These are phyloP conservation scores for Gracilaria domingensis DNA, from an alignment of 23 red algal species.

Conservation along the genomic window DNA sequence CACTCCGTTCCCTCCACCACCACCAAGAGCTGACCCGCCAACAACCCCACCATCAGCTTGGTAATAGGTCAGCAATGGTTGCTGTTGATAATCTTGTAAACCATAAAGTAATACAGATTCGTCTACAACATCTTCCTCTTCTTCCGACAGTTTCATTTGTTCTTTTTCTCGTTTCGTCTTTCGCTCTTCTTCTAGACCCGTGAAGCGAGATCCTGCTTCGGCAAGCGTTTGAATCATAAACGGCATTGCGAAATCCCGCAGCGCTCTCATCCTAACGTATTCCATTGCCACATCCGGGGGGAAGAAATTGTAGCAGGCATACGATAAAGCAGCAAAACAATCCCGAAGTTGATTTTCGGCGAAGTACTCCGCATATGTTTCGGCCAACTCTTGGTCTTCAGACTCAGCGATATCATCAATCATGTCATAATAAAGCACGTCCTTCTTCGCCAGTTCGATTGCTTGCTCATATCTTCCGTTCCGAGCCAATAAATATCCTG, in stretches of 20 bases:
- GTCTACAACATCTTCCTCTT: conserved; percentile 78
- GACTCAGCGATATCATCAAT: conserved; percentile 81
- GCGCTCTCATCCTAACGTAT: conserved; percentile 71
- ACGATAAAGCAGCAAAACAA: conserved; percentile 83
- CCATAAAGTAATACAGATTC: conserved; percentile 92
- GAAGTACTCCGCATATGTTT: conserved; percentile 84
- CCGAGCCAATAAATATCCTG: conserved; percentile 60
- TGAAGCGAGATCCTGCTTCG: conserved; percentile 76
- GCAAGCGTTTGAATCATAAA: conserved; percentile 91
- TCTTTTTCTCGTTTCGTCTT: conserved; percentile 57
- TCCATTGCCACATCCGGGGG: conserved; percentile 92
- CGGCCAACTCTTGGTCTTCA: conserved; percentile 80
- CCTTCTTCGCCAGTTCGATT: conserved; percentile 85
- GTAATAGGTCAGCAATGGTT: conserved; percentile 76
- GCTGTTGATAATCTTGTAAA: conserved; percentile 79
- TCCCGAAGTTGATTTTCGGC: conserved; percentile 64
- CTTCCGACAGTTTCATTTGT: conserved; percentile 38
- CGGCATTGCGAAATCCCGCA: conserved; percentile 87
- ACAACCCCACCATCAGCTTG: conserved; percentile 81
- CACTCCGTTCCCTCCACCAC: conserved; percentile 20
- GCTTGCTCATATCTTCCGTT: conserved; percentile 87
- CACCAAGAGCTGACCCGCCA: conserved; percentile 62
- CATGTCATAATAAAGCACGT: conserved; percentile 82
- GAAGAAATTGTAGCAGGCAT: conserved; percentile 92
- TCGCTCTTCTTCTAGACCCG: conserved; percentile 77